Evolutionary conservation across 768 basidiomycete species (phyloP).

Genomic region (Amanita thiersii): DNA sequence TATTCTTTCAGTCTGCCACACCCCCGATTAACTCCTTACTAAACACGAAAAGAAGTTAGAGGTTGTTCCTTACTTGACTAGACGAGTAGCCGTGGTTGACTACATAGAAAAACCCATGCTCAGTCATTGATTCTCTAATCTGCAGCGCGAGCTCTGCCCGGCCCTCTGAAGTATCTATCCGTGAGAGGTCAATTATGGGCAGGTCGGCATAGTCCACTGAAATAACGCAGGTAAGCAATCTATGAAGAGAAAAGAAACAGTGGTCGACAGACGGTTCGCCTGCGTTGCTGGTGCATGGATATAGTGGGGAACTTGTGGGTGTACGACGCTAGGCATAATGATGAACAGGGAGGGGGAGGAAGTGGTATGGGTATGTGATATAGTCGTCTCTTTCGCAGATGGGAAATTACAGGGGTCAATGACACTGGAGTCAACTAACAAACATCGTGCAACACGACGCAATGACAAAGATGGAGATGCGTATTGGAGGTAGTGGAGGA

Average conservation of each 20-base stretch:
- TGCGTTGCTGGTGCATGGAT: constrained; percentile 14
- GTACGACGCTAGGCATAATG: constrained; percentile 23
- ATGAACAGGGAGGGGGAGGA: too few species aligned
- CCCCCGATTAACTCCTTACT: background rate
- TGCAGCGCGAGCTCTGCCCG: constrained; percentile 28
- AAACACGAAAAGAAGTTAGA: background rate
- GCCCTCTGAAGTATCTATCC: constrained; percentile 26
- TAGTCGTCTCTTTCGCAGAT: too few species aligned
- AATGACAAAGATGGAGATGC: too few species aligned
- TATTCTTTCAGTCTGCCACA: constrained; percentile 32
- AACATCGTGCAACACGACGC: too few species aligned
- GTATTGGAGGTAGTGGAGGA: too few species aligned
- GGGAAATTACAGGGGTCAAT: too few species aligned
- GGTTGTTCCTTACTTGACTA: constrained; percentile 22
- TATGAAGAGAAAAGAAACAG: background rate
- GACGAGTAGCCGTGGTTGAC: constrained; percentile 37
- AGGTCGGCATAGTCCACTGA: constrained; percentile 38
- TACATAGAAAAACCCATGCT: constrained; percentile 40
- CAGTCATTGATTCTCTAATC: constrained; percentile 36
- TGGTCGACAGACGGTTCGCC: constrained; percentile 10
- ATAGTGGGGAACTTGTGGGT: constrained; percentile 29
- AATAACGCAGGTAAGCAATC: background rate
- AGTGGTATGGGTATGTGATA: too few species aligned
- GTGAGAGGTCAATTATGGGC: constrained; percentile 42
- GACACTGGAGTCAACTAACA: too few species aligned